Conservation (phyloP, 1,284 basidiomycete species). For the Sporisorium reilianum region DNA sequence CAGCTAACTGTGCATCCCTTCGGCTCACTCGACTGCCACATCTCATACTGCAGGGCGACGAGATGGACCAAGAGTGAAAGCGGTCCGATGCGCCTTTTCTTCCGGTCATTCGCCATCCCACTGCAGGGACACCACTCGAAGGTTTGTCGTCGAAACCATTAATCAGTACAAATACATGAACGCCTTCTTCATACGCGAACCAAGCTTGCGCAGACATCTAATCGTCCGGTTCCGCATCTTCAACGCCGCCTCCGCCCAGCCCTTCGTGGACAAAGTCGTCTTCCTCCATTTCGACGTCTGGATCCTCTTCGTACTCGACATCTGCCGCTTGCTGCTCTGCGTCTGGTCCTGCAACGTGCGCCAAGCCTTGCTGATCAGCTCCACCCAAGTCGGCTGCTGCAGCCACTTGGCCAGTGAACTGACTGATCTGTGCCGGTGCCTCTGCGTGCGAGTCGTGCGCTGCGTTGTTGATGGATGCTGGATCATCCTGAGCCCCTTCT, state of each 20-base stretch:
- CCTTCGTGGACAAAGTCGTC: slow-evolving; percentile 58
- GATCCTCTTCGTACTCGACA: slow-evolving; percentile 59
- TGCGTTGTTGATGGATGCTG: slow-evolving; percentile 17
- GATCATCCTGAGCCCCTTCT: slow-evolving; percentile 29
- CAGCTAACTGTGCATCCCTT: slow-evolving; percentile 1
- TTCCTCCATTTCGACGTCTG: slow-evolving; percentile 60
- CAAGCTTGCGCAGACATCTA: slow-evolving; percentile 6
- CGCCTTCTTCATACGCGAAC: not conserved
- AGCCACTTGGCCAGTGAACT: slow-evolving; percentile 39
- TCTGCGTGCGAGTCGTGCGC: not conserved
- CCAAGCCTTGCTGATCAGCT: slow-evolving; percentile 53
- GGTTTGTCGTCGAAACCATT: slow-evolving; percentile 7
- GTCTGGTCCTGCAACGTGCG: slow-evolving; percentile 44
- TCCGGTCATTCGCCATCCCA: slow-evolving; percentile 2
- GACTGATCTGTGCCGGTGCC: slow-evolving; percentile 22
- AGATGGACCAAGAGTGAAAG: slow-evolving; percentile 32
- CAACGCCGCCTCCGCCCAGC: slow-evolving; percentile 47
- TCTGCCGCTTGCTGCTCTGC: slow-evolving; percentile 54
- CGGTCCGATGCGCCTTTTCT: not conserved
- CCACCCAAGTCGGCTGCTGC: slow-evolving; percentile 40
- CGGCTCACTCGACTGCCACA: not conserved
- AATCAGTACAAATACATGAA: slow-evolving; percentile 32
- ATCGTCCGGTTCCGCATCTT: slow-evolving; percentile 69
- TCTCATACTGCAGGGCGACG: slow-evolving; percentile 20
- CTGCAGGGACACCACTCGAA: not conserved